These are phyloP conservation scores for Hansfordia pulvinata DNA, from an alignment of 2,329 filamentous ascomycete genomes.

Conservation along the genomic window DNA sequence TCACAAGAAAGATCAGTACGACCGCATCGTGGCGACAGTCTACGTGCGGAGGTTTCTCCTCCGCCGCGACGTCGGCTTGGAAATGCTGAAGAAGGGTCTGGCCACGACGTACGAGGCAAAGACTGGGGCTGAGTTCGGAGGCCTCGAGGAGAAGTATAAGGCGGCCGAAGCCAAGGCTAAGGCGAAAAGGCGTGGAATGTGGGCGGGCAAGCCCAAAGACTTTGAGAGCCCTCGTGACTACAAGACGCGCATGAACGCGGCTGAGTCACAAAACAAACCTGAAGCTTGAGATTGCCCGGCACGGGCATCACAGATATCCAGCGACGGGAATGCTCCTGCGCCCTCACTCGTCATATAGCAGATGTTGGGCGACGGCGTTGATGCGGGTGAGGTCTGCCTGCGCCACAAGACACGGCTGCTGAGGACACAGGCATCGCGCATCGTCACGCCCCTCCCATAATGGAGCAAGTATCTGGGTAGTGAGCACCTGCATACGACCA, in stretches of 20 bases:
- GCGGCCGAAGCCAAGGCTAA: constrained; percentile 55
- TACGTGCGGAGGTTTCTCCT: constrained; percentile 57
- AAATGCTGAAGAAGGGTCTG: constrained; percentile 75
- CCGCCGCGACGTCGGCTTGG: constrained; percentile 69
- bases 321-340: too few species aligned
- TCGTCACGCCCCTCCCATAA: too few species aligned
- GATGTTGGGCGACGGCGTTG: constrained; percentile 41
- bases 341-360: constrained; percentile 26
- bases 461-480: too few species aligned
- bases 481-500: too few species aligned
- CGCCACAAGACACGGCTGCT: too few species aligned
- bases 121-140: constrained; percentile 76
- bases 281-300: too few species aligned
- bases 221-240: constrained; percentile 82
- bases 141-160: constrained; percentile 49
- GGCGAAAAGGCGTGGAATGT: constrained; percentile 55
- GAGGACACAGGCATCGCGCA: too few species aligned
- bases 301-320: too few species aligned
- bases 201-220: constrained; percentile 48
- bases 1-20: constrained; percentile 81
- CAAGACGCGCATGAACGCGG: constrained; percentile 44
- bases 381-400: too few species aligned
- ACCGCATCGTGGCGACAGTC: constrained; percentile 77
- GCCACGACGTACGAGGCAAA: constrained; percentile 94
- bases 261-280: too few species aligned